A percentile compares a stretch with the other conserved stretches of the same genome.
Evolutionary conservation across 2,329 filamentous ascomycete species (phyloP).

Genomic region (Aspergillus phoenicis): DNA sequence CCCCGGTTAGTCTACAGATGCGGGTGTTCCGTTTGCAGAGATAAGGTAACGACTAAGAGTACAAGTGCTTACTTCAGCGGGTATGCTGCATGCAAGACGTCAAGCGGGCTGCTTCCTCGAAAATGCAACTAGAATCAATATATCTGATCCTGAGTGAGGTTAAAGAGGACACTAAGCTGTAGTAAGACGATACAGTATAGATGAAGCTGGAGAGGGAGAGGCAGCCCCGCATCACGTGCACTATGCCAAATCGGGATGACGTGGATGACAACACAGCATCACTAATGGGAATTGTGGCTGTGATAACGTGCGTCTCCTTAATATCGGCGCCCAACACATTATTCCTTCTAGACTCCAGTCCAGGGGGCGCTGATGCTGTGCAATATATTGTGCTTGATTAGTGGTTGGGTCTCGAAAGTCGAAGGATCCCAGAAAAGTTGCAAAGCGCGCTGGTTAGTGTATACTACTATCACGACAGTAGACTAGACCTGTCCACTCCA

Average conservation of each 20-base stretch:
- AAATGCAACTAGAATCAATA: neutral
- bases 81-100: neutral
- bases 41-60: neutral
- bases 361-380: neutral
- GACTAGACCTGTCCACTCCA: neutral
- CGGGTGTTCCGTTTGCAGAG: neutral
- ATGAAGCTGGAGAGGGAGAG: neutral
- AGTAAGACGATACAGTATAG: neutral
- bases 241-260: too few relatives aligned
- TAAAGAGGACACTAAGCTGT: neutral
- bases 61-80: neutral
- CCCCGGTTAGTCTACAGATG: neutral
- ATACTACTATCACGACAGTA: neutral
- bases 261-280: neutral
- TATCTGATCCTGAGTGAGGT: neutral
- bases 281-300: neutral
- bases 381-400: neutral
- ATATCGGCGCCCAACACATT: neutral
- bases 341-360: neutral
- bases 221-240: neutral
- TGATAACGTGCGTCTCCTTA: neutral
- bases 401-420: neutral
- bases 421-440: neutral
- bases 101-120: neutral
- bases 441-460: too few relatives aligned